Evolutionary conservation across 1,139 yeast genomes (phyloP), one percentile per base, ranked within the genome.

Genomic region (Debaryomyces sp.): DNA sequence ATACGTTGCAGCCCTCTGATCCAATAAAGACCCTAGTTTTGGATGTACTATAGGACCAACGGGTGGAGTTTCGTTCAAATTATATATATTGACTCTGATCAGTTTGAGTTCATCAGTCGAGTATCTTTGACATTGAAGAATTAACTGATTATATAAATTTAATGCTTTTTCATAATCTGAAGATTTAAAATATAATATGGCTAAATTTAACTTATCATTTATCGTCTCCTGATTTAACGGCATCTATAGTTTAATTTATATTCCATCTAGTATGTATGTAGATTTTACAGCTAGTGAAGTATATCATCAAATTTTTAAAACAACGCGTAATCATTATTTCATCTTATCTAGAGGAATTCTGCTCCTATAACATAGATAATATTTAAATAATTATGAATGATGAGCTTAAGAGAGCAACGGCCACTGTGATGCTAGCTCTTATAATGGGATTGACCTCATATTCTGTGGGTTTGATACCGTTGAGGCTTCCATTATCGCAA

Each of bases 1-100:
- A 59, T 70, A 74, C 0, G 85, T 76, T 0, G 89, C 88, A 1
- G 88, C 82, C 23, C 88, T 60, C 53, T 58, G 87, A 67, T 73
- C 85, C 61, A 62, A 67, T 51, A 73, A 54, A 1, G 61, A 50
- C 2, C 67, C 62, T 2, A 67, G 50, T 45, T 61, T 64, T 1
- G 73, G 73, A 47, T 68, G 73, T 3, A 56, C 47, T 4, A 43
- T 30, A 3, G 60, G 58, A 6, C 77, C 77, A 9, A 66, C 50
- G 7, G 66, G 48, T 1, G 79, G 77, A 3, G 37, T 45, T 30
- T 57, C 66, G 10, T 47, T 43, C 6, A 69, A 53, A 2, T 56
- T 52, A 47, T 67, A 62, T 17, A 48, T 44, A 32, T 52, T 47
- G 6, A 37, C 49, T 46, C 75, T 52, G 12, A 66, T 54, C 13